Conservation (phyloP, 768 basidiomycete species). For the Obba rivulosa region DNA sequence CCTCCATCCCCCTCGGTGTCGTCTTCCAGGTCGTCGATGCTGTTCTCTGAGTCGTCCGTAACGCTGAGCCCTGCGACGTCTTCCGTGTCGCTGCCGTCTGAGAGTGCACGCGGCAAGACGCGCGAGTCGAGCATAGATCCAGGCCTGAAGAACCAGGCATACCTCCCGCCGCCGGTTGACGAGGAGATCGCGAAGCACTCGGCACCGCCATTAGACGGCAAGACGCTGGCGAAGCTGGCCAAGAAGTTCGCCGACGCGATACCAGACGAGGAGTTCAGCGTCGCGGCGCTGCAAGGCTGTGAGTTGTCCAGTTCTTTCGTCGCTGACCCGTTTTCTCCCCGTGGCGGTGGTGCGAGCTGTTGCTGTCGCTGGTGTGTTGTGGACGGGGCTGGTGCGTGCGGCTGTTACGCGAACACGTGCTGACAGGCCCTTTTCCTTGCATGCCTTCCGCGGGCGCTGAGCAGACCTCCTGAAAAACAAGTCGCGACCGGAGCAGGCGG, state of each 20-base stretch:
- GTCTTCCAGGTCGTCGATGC: constrained; percentile 39
- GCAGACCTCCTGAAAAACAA: constrained; percentile 81
- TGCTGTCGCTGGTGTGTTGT: constrained; percentile 7
- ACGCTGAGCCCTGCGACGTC: constrained; percentile 29
- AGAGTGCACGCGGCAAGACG: constrained; percentile 6
- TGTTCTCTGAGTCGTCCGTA: constrained; percentile 41
- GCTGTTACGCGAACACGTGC: constrained; percentile 15
- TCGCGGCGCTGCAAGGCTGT: constrained; percentile 90
- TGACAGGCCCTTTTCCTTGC: constrained; percentile 17
- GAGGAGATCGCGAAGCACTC: constrained; percentile 60
- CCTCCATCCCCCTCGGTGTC: constrained; percentile 33
- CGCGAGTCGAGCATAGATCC: constrained; percentile 14
- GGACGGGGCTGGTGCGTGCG: constrained; percentile 16
- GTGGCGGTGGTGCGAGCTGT: constrained; percentile 11
- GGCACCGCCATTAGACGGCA: constrained; percentile 59
- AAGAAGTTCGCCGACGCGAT: constrained; percentile 76
- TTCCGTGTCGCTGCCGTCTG: constrained; percentile 22
- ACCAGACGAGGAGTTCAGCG: constrained; percentile 83
- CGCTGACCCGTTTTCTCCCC: constrained; percentile 1
- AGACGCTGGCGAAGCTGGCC: constrained; percentile 62
- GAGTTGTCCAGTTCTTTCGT: constrained; percentile 29
- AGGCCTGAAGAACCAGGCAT: constrained; percentile 33
- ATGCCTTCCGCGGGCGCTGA: background rate
- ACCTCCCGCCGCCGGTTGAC: constrained; percentile 57
- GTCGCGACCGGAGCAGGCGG: constrained; percentile 72